A percentile compares a stretch with the other conserved stretches of the same genome.
phyloP scores from a whole-genome alignment of 2,329 filamentous ascomycete genomes.

The Lecanicillium sp. region DNA sequence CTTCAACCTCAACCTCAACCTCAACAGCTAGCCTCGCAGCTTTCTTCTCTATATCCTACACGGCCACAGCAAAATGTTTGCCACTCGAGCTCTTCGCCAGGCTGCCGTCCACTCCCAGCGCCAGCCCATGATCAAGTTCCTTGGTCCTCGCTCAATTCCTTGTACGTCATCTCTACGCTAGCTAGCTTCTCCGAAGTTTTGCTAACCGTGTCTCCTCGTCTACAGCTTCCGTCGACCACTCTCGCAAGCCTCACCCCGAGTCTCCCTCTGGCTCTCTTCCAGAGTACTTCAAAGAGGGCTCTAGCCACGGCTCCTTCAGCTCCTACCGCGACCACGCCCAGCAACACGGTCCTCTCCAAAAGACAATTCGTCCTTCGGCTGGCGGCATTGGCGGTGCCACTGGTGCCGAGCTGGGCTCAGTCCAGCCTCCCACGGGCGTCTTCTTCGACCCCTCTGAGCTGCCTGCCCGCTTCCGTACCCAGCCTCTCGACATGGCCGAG shows the following conservation, averaged over 20 bases:
- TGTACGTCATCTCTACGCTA: no score
- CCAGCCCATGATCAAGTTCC: constrained; percentile 52
- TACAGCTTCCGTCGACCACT: constrained; percentile 64
- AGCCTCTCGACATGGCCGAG: constrained; percentile 67
- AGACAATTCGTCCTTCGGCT: constrained; percentile 35
- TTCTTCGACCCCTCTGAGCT: constrained; percentile 88
- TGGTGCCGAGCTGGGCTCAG: constrained; percentile 63
- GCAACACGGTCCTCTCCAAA: constrained; percentile 67
- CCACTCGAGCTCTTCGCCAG: constrained; percentile 49
- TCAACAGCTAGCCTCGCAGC: background rate
- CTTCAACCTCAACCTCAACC: background rate
- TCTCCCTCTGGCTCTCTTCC: constrained; percentile 59
- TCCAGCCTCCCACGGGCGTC: constrained; percentile 63
- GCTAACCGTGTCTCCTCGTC: constrained; percentile 14
- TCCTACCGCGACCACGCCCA: constrained; percentile 70
- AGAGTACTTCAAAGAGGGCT: constrained; percentile 32
- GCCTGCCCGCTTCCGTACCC: constrained; percentile 71
- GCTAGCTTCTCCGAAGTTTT: no score
- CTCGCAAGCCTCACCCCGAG: constrained; percentile 64
- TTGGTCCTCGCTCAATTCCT: constrained; percentile 52
- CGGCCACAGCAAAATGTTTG: constrained; percentile 35
- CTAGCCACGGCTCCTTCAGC: constrained; percentile 57
- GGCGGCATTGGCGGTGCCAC: constrained; percentile 50
- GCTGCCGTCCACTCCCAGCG: constrained; percentile 51
- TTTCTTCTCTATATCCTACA: constrained; percentile 3